Conservation (phyloP, 2,329 filamentous ascomycete species). For the Sporothrix mexicana region DNA sequence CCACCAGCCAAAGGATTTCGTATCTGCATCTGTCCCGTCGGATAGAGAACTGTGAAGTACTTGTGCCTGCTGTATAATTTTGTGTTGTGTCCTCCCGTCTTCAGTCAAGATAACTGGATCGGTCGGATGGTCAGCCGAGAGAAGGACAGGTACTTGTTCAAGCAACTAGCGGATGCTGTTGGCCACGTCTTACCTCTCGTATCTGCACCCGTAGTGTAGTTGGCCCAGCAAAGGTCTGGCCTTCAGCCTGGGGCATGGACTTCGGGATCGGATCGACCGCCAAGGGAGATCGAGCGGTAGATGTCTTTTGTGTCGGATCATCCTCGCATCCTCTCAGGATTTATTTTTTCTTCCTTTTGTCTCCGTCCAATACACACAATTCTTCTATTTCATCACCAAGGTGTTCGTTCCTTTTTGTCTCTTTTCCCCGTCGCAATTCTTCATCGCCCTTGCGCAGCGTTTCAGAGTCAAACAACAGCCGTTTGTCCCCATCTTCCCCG, state of each 20-base stretch:
- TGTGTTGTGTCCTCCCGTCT: background rate
- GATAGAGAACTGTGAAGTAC: too few relatives aligned
- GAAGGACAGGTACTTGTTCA: background rate
- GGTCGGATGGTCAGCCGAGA: conserved; percentile 11
- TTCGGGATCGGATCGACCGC: conserved; percentile 9
- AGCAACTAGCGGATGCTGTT: background rate
- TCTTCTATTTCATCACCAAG: background rate
- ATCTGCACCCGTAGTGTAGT: background rate
- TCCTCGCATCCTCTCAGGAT: background rate
- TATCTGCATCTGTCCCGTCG: conserved; percentile 13
- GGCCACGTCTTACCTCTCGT: background rate
- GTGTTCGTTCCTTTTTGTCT: background rate
- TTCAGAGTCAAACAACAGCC: conserved; percentile 26
- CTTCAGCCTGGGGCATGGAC: background rate
- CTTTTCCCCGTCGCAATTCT: background rate
- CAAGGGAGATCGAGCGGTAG: conserved; percentile 18
- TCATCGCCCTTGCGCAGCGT: conserved; percentile 2
- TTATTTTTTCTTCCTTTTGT: background rate
- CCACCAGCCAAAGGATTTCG: background rate
- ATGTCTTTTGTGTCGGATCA: background rate
- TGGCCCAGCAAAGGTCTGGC: background rate
- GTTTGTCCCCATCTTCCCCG: background rate
- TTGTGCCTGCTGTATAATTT: too few relatives aligned
- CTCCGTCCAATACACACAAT: background rate
- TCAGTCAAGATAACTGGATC: background rate